phyloP scores from a whole-genome alignment of 331 rosid genomes.

The Cydonia oblonga region DNA sequence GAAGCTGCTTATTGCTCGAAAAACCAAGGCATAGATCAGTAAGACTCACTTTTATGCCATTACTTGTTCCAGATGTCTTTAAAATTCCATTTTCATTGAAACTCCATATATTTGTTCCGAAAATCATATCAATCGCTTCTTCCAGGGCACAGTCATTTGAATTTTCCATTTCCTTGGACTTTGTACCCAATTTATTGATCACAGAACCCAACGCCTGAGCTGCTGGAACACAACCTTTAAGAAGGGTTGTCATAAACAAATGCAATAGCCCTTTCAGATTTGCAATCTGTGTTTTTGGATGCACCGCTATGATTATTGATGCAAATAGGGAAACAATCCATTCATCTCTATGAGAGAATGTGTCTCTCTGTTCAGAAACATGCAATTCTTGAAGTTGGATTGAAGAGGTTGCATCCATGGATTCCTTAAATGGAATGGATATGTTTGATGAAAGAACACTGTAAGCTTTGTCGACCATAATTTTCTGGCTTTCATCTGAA shows the following conservation, averaged over 20 bases:
- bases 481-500: slow-evolving; percentile 56
- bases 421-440: slow-evolving; percentile 34
- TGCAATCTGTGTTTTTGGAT: slow-evolving; percentile 47
- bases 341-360: slow-evolving; percentile 44
- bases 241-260: slow-evolving; percentile 49
- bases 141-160: slow-evolving; percentile 44
- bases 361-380: slow-evolving; percentile 32
- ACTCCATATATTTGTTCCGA: slow-evolving; percentile 32
- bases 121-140: slow-evolving; percentile 67
- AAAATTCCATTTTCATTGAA: slow-evolving; percentile 18
- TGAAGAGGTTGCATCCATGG: slow-evolving; percentile 6
- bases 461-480: slow-evolving; percentile 55
- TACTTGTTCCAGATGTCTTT: slow-evolving; percentile 21
- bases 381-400: slow-evolving; percentile 33
- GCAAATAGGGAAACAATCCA: slow-evolving; percentile 68
- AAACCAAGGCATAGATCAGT: slow-evolving; percentile 58
- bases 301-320: slow-evolving; percentile 53
- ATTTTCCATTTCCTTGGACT: slow-evolving; percentile 28
- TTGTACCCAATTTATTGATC: slow-evolving; percentile 56
- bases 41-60: slow-evolving; percentile 37
- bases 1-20: slow-evolving; percentile 41
- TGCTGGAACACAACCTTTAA: slow-evolving; percentile 60
- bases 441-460: slow-evolving; percentile 40
- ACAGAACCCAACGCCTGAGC: slow-evolving; percentile 95
- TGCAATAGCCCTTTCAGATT: slow-evolving; percentile 39